Evolutionary conservation across 2,329 filamentous ascomycete species (phyloP).

Genomic region (Epichloe sp.): DNA sequence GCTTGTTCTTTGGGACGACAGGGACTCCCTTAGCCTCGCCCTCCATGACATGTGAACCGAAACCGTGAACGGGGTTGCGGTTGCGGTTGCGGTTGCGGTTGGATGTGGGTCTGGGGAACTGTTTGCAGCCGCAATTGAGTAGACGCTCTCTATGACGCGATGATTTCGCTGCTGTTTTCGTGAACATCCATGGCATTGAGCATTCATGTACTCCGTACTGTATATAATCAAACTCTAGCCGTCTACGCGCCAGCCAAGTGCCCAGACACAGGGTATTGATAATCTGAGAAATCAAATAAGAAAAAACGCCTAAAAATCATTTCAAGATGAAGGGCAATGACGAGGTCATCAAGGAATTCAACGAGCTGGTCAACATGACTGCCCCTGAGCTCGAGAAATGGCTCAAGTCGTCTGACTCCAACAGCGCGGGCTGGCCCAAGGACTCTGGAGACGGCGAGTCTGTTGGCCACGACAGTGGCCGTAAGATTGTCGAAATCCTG

Average conservation of each 20-base stretch:
- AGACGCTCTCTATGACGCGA: constrained; percentile 5
- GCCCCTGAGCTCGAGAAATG: constrained; percentile 46
- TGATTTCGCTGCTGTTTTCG: neutral
- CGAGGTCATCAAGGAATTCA: constrained; percentile 42
- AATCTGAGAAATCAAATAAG: neutral
- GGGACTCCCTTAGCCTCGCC: too few relatives aligned
- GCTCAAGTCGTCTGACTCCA: constrained; percentile 46
- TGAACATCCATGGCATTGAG: neutral
- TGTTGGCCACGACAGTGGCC: constrained; percentile 49
- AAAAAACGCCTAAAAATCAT: neutral
- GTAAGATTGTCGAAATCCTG: constrained; percentile 50
- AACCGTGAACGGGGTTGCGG: neutral
- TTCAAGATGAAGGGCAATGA: constrained; percentile 13
- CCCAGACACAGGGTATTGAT: too few relatives aligned
- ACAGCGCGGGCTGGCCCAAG: constrained; percentile 46
- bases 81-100: too few relatives aligned
- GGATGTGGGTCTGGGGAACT: neutral
- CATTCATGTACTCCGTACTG: neutral
- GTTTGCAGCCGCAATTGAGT: neutral
- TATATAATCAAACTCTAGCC: neutral
- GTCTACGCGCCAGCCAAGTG: neutral
- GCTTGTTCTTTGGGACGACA: too few relatives aligned
- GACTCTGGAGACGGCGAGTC: constrained; percentile 45
- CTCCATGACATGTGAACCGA: neutral
- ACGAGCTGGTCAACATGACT: constrained; percentile 53